Base-by-base conservation (phyloP, 2,329 filamentous ascomycete genomes). In the Pezicula carpinea region DNA sequence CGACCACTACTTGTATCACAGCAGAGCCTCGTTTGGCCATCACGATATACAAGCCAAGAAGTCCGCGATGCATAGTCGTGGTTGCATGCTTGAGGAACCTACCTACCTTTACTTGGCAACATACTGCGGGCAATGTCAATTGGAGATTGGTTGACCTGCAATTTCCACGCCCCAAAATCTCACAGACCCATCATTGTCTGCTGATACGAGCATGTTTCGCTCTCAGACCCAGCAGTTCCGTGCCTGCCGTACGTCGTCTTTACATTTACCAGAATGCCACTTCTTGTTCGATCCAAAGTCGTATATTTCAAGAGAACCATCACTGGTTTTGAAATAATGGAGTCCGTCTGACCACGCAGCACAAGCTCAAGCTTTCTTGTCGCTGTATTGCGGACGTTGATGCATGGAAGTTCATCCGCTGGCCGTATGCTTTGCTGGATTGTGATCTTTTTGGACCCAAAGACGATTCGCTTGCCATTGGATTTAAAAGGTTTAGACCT, bases 281-380 rank as follows among this genome's bases (percentile, higher is more conserved):
- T 44, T 44, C n/a, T 14, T 11, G 11, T 44, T 44, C 15, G n/a
- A 19, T 10, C 7, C 11, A 35, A 44, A 44, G 15, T 44, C 41
- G 34, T 44, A 44, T 5, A 35, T 19, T 15, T 44, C 15, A 7
- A 44, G 19, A 21, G 29, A 34, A 17, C 41, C 41, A n/a, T 44
- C 32, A 21, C 11, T 35, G 10, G 29, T 32, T 14, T 34, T 44
- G 14, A 44, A 22, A 44, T 44, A 26, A 44, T 44, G 13, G n/a
- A 14, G 15, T 44, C 42, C 3, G n/a, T 44, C 31, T 44, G 42
- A 13, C 32, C 42, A 13, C 38, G 22, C 15, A 29, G 15, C n/a
- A 23, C 19, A 11, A 22, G 6, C 19, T 40, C 38, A 15, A 23
- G n/a, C 10, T 7, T 14, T 15, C 19, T 14, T 5, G 13, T n/a